phyloP scores from a whole-genome alignment of 495 filamentous ascomycete species.

The Neurospora pannonica region DNA sequence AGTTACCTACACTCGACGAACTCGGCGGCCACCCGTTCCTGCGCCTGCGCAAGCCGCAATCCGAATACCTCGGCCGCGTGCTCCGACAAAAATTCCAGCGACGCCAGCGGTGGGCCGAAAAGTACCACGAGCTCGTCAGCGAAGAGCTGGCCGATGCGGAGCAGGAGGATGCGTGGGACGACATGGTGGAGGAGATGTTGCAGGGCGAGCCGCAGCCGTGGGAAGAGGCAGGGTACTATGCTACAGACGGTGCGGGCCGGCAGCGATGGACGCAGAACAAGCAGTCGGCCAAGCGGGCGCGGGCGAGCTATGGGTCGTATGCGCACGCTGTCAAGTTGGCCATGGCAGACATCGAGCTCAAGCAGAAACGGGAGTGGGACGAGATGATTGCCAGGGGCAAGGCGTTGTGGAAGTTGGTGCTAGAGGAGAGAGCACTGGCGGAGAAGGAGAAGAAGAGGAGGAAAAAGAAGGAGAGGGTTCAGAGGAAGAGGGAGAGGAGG shows the following conservation, averaged over 20 bases:
- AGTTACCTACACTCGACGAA: constrained; percentile 47
- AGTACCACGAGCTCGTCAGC: not conserved
- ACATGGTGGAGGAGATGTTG: constrained; percentile 23
- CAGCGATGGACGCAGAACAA: not conserved
- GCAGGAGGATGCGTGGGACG: constrained; percentile 3
- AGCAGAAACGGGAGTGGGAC: constrained; percentile 10
- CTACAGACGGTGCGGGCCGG: not conserved
- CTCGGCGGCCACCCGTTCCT: constrained; percentile 58
- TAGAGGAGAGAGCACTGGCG: constrained; percentile 35
- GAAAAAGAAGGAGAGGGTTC: constrained; percentile 1
- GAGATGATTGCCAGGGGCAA: constrained; percentile 29
- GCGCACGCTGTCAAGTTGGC: constrained; percentile 1
- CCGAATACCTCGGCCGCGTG: constrained; percentile 44
- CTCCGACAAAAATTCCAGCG: constrained; percentile 40
- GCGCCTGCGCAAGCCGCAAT: constrained; percentile 61
- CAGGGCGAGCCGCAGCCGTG: constrained; percentile 8
- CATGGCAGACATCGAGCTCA: constrained; percentile 2
- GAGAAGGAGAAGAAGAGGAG: constrained; percentile 24
- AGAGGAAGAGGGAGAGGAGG: constrained; percentile 8
- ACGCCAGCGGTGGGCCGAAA: constrained; percentile 35
- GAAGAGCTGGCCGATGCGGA: constrained; percentile 1
- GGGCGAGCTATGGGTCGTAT: constrained; percentile 5
- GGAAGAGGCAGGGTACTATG: not conserved
- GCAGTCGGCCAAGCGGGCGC: constrained; percentile 14
- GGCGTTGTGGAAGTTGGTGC: constrained; percentile 40